Percentiles rank a stretch among this genome's conserved stretches.
Conservation (phyloP, 495 filamentous ascomycete species). For the Mycothermus thermophilus region DNA sequence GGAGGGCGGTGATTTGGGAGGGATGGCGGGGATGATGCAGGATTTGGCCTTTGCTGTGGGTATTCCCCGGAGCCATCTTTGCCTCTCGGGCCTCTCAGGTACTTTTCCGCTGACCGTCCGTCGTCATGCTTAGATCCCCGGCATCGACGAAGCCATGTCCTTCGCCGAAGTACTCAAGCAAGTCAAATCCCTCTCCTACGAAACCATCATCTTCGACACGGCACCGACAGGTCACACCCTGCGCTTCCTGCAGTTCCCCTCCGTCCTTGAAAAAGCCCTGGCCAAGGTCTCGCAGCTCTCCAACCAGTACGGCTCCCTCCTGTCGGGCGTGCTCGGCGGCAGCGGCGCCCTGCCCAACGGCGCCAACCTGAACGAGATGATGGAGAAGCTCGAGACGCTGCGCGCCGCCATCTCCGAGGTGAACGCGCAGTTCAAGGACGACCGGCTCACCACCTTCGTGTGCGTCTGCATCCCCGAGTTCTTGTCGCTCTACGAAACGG, state of each 20-base stretch:
- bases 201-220: constrained; percentile 97
- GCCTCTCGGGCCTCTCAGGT: not conserved
- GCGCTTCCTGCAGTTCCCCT: constrained; percentile 97
- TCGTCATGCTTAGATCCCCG: constrained; percentile 58
- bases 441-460: constrained; percentile 91
- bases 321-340: constrained; percentile 79
- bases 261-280: constrained; percentile 93
- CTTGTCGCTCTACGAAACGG: constrained; percentile 92
- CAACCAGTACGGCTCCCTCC: constrained; percentile 85
- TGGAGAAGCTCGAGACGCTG: constrained; percentile 85
- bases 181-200: constrained; percentile 98
- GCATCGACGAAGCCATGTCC: constrained; percentile 98
- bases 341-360: constrained; percentile 76
- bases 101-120: constrained; percentile 3
- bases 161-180: constrained; percentile 98
- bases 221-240: constrained; percentile 98
- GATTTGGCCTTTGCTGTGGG: constrained; percentile 49
- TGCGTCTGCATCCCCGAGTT: constrained; percentile 99
- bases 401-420: constrained; percentile 89
- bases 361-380: constrained; percentile 76
- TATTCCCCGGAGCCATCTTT: too few relatives aligned
- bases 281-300: constrained; percentile 92
- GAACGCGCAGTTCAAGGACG: constrained; percentile 94
- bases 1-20: constrained; percentile 47
- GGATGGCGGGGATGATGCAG: constrained; percentile 50